Percentiles rank a stretch among this genome's conserved stretches.
Conservation (phyloP, 306 rosid genomes). For the Quercus cerris region DNA sequence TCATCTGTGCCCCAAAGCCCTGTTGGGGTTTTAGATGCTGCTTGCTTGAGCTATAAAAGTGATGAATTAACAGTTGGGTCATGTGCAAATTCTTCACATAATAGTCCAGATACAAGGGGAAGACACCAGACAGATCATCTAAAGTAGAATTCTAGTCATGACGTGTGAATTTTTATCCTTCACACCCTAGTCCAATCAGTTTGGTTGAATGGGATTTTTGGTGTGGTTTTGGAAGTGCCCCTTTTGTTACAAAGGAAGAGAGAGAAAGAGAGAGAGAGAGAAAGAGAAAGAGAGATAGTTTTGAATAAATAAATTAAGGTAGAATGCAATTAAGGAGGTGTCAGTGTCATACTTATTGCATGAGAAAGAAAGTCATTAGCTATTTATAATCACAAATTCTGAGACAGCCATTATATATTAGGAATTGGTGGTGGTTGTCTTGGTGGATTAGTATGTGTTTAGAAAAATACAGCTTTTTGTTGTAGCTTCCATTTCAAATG, state of each 20-base stretch:
- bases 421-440: conserved; percentile 30
- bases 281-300: neutral
- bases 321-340: conserved; percentile 13
- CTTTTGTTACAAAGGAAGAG: conserved; percentile 5
- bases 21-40: conserved; percentile 54
- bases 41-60: conserved; percentile 55
- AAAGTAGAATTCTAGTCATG: conserved; percentile 39
- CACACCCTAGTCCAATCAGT: conserved; percentile 39
- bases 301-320: conserved; percentile 27
- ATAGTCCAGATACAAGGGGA: conserved; percentile 41
- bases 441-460: conserved; percentile 23
- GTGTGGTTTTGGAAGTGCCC: conserved; percentile 33
- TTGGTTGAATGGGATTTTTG: conserved; percentile 65
- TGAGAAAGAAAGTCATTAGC: conserved; percentile 19
- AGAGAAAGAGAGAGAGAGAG: conserved; percentile 8
- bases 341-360: conserved; percentile 28
- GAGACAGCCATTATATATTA: conserved; percentile 30
- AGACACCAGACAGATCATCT: conserved; percentile 37
- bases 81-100: conserved; percentile 40
- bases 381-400: conserved; percentile 29
- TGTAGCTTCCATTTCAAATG: conserved; percentile 16
- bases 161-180: conserved; percentile 36
- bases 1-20: conserved; percentile 72
- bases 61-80: conserved; percentile 49
- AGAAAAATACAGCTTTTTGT: conserved; percentile 15